Evolutionary conservation across 768 basidiomycete species (phyloP).

Genomic region (Macrolepiota dolichaula): DNA sequence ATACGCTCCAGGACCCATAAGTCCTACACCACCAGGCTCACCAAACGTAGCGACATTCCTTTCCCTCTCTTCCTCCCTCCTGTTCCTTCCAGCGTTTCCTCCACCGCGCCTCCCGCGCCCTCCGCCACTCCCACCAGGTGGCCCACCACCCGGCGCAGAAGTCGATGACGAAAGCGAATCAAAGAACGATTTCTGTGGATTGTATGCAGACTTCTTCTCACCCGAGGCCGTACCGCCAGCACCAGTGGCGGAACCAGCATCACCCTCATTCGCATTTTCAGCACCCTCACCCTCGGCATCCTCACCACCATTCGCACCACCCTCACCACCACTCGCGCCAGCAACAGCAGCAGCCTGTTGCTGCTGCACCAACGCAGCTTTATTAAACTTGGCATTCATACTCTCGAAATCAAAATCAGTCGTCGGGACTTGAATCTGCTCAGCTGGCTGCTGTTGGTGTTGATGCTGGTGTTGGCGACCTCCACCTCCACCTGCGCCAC

Average conservation of each 20-base stretch:
- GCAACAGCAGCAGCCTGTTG: slow-evolving; percentile 16
- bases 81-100: slow-evolving; percentile 54
- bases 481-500: slow-evolving; percentile 19
- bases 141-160: slow-evolving; percentile 13
- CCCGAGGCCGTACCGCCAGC: slow-evolving; percentile 23
- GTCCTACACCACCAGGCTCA: slow-evolving; percentile 74
- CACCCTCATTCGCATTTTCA: slow-evolving; percentile 17
- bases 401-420: slow-evolving; percentile 82
- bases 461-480: slow-evolving; percentile 4
- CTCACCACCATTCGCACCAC: slow-evolving; percentile 25
- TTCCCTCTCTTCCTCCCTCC: slow-evolving; percentile 81
- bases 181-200: slow-evolving; percentile 79
- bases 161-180: slow-evolving; percentile 56
- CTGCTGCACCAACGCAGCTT: slow-evolving; percentile 43
- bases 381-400: slow-evolving; percentile 80
- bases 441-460: slow-evolving; percentile 16
- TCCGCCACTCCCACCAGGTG: slow-evolving; percentile 23
- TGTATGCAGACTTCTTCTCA: slow-evolving; percentile 55
- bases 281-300: slow-evolving; percentile 22
- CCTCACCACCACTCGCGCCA: slow-evolving; percentile 12
- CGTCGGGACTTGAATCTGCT: slow-evolving; percentile 62
- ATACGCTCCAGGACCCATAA: slow-evolving; percentile 77
- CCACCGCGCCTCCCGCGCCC: slow-evolving; percentile 37
- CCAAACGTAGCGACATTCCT: slow-evolving; percentile 87
- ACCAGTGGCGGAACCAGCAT: not conserved